A percentile compares a stretch with the other conserved stretches of the same genome.
phyloP scores from a whole-genome alignment of 306 rosid species.

The Senna tora region DNA sequence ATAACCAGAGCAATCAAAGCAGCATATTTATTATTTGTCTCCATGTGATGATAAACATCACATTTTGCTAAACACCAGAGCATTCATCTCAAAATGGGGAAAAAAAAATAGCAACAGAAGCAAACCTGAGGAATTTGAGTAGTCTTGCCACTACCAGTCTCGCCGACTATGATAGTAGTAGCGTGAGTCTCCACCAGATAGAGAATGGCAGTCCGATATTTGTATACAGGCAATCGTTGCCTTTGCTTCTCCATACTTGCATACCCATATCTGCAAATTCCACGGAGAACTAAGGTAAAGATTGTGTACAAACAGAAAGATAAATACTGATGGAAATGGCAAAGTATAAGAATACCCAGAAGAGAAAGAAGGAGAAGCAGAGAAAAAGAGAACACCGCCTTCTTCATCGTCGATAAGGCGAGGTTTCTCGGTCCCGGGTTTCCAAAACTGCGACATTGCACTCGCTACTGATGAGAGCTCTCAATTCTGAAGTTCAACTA shows the following conservation, averaged over 20 bases:
- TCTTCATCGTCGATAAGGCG: conserved; percentile 91
- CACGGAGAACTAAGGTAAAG: not conserved
- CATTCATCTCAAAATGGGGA: not conserved
- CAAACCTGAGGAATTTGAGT: conserved; percentile 95
- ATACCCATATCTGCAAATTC: conserved; percentile 50
- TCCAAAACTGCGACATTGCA: conserved; percentile 68
- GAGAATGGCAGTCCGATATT: conserved; percentile 80
- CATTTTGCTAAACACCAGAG: not conserved
- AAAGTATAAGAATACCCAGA: conserved; percentile 37
- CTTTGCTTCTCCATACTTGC: conserved; percentile 77
- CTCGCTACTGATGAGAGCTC: not conserved
- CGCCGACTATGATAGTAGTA: conserved; percentile 88
- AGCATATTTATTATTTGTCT: not conserved
- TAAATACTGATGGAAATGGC: not conserved
- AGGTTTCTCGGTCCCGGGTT: conserved; percentile 90
- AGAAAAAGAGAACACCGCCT: conserved; percentile 85
- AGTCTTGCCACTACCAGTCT: conserved; percentile 96
- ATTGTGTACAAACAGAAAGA: not conserved
- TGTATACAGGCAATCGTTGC: conserved; percentile 87
- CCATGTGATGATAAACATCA: not conserved
- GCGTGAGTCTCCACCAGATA: conserved; percentile 84
- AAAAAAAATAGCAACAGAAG: not conserved
- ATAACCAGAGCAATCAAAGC: not conserved
- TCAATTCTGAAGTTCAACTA: too few species aligned
- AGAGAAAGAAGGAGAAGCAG: conserved; percentile 49